Percentiles rank a stretch among this genome's conserved stretches.
Conservation (phyloP, 73 alveolate genomes). For the Paramecium tetraurelia region DNA sequence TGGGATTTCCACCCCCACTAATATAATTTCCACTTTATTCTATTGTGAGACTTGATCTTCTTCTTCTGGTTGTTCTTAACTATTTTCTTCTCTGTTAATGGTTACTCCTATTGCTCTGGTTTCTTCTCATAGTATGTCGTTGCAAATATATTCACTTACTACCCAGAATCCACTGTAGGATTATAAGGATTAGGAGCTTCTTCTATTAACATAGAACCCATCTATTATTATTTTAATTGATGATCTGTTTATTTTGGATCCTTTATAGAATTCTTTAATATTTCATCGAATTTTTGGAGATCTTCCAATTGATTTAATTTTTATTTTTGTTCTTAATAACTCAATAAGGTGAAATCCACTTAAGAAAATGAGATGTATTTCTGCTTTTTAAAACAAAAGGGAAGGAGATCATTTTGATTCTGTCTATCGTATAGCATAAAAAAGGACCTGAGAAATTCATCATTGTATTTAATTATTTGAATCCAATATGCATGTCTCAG, state of each 20-base stretch:
- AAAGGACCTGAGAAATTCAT: neutral
- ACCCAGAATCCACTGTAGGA: neutral
- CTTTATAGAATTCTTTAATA: neutral
- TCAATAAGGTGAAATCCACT: neutral
- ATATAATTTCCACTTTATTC: constrained; percentile 38
- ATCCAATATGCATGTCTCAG: constrained; percentile 24
- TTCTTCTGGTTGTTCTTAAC: neutral
- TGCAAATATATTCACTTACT: neutral
- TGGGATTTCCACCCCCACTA: neutral
- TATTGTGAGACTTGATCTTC: neutral
- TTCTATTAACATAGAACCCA: neutral
- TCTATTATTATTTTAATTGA: neutral
- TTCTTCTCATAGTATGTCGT: neutral
- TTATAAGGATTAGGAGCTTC: neutral
- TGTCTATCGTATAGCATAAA: neutral
- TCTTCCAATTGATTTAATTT: neutral
- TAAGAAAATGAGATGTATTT: neutral
- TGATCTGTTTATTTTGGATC: neutral
- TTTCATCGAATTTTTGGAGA: neutral
- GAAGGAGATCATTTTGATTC: neutral
- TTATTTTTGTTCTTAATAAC: neutral
- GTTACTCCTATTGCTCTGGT: neutral
- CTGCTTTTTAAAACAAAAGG: neutral
- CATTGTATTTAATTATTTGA: neutral
- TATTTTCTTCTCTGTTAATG: neutral